Evolutionary conservation across 1,284 basidiomycete species (phyloP), one percentile per base, ranked within the genome.

Genomic region (Tranzscheliella williamsii): DNA sequence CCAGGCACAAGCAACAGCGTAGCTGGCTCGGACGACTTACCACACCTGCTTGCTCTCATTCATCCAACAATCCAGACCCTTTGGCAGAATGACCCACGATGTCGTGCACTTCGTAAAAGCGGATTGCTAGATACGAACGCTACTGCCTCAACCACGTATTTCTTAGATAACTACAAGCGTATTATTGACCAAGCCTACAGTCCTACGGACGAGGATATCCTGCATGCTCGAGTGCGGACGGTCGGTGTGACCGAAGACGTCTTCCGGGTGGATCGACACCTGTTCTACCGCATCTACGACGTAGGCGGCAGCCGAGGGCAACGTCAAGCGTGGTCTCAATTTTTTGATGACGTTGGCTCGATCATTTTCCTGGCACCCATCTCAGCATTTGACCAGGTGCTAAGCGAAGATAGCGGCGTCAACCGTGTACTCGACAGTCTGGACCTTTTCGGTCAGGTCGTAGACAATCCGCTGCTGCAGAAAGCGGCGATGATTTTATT

Each of bases 281-380:
- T 54, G 34, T 24, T 47, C 16, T 70, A 67, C 23, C 52, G 52
- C 24, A 61, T 72, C 39, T 61, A 43, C 38, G 69, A 72, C 41
- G 67, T 72, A 7, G 69, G 69, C 8, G 69, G 69, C 3, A 38
- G 31, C 13, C 52, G 55, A 0, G 31, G 30, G 3, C 67, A 72
- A 30, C 57, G 69, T 15, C 30, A 48, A 6, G 52, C 54, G 7
- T 72, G 69, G 69, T 48, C 46, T 1, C 42, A 48, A 7, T 72
- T 54, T 36, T 37, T 70, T 11, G 66, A 70, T 31, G 56, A 72
- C 16, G 46, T 46, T 3, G 34, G 50, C 11, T 24, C 41, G 11
- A 58, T 70, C 41, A 70, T 72, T 43, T 72, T 72, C 35, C 43
- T 72, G 4, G 69, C 67, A 0, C 60, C 67, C 4, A 42, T 72